Evolutionary conservation across 2,329 filamentous ascomycete genomes (phyloP).

Genomic region (Epicoccum sorghinum): DNA sequence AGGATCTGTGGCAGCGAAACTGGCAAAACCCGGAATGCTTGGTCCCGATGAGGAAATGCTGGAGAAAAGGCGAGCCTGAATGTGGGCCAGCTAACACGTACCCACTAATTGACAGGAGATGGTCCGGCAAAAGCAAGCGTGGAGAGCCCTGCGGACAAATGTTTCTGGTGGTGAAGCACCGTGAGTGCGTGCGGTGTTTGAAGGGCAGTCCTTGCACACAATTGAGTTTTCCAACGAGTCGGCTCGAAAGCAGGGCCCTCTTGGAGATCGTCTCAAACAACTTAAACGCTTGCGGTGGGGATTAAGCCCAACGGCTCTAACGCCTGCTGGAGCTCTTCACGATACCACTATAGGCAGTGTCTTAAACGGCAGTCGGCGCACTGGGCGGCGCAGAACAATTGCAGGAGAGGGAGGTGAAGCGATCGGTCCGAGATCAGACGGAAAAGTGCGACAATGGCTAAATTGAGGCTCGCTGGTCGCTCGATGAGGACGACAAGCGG

Average conservation of each 20-base stretch:
- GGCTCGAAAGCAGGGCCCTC: conserved; percentile 28
- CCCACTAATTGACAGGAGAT: conserved; percentile 38
- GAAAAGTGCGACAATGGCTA: conserved; percentile 41
- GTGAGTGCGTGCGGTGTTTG: conserved; percentile 38
- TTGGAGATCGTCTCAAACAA: conserved; percentile 45
- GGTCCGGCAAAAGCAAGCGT: conserved; percentile 41
- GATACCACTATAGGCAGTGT: conserved; percentile 24
- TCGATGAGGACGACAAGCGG: conserved; percentile 28
- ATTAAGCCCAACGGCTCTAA: conserved; percentile 41
- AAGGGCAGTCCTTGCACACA: conserved; percentile 46
- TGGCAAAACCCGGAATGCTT: conserved; percentile 39
- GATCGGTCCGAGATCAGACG: conserved; percentile 44
- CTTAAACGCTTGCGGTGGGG: conserved; percentile 38
- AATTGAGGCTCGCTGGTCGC: conserved; percentile 37
- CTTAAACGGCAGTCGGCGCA: conserved; percentile 29
- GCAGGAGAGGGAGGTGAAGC: conserved; percentile 42
- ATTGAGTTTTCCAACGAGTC: conserved; percentile 39
- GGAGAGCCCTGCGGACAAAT: conserved; percentile 38
- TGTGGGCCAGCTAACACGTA: conserved; percentile 40
- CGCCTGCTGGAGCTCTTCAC: conserved; percentile 38
- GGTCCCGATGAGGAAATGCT: conserved; percentile 47
- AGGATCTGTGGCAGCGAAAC: conserved; percentile 37
- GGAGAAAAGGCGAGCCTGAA: conserved; percentile 35
- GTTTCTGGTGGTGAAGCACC: conserved; percentile 37
- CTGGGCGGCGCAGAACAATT: conserved; percentile 39